These are phyloP conservation scores for Orbilia blumenaviensis DNA, from an alignment of 2,329 filamentous ascomycete genomes.

Conservation along the genomic window DNA sequence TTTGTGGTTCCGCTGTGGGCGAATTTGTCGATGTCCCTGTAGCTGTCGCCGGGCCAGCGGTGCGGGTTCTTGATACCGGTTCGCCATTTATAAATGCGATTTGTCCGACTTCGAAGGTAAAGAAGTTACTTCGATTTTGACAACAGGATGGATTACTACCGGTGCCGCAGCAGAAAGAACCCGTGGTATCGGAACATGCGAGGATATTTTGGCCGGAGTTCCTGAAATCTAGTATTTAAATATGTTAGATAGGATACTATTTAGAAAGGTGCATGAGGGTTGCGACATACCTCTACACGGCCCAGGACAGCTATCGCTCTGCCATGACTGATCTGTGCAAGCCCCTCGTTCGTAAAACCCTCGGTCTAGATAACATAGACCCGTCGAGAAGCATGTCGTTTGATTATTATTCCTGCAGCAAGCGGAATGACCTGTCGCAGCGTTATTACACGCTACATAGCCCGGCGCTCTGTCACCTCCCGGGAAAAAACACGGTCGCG, in stretches of 20 bases:
- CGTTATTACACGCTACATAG: slow-evolving; percentile 35
- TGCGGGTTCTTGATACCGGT: slow-evolving; percentile 20
- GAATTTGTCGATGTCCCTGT: not conserved
- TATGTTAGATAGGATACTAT: not conserved
- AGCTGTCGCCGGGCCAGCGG: not conserved
- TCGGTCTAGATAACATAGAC: slow-evolving; percentile 31
- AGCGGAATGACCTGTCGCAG: slow-evolving; percentile 36
- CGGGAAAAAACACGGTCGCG: slow-evolving; percentile 39
- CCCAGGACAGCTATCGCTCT: slow-evolving; percentile 41
- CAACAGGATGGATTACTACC: slow-evolving; percentile 39
- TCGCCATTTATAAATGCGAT: slow-evolving; percentile 48
- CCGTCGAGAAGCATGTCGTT: slow-evolving; percentile 38
- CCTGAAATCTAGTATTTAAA: slow-evolving; percentile 12
- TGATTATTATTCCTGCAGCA: slow-evolving; percentile 46
- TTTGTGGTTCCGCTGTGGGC: not conserved
- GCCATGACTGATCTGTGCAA: slow-evolving; percentile 46
- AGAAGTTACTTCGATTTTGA: slow-evolving; percentile 10
- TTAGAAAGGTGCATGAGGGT: not conserved
- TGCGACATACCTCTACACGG: slow-evolving; percentile 32
- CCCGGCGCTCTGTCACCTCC: not conserved
- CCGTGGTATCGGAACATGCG: slow-evolving; percentile 18
- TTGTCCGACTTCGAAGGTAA: slow-evolving; percentile 40
- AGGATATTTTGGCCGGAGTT: slow-evolving; percentile 44
- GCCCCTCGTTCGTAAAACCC: slow-evolving; percentile 40
- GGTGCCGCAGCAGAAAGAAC: slow-evolving; percentile 43